Evolutionary conservation across 1,139 yeast species (phyloP).

Genomic region (Yamadazyma buinensis): DNA sequence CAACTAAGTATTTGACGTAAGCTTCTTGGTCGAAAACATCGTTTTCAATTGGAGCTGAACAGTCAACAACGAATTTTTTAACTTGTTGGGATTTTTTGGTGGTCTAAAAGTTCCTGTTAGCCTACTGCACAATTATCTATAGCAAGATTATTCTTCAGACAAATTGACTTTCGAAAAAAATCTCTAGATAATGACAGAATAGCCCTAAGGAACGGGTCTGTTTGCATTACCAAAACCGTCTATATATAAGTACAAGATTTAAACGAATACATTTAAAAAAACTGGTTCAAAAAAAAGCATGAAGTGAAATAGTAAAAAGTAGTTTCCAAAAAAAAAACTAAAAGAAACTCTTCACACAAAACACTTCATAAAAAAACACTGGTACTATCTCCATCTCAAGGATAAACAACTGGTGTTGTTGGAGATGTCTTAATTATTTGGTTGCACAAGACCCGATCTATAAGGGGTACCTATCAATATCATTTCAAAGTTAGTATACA

Average conservation of each 20-base stretch:
- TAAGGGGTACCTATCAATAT: constrained; percentile 17
- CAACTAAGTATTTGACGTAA: constrained; percentile 96
- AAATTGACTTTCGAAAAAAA: neutral
- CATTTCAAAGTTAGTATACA: constrained; percentile 35
- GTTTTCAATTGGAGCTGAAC: constrained; percentile 95
- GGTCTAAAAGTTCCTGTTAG: constrained; percentile 55
- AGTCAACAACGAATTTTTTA: constrained; percentile 94
- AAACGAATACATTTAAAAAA: too few species aligned
- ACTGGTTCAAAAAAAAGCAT: constrained; percentile 5
- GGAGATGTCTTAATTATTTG: constrained; percentile 7
- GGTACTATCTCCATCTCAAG: too few species aligned
- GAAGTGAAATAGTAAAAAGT: constrained; percentile 1
- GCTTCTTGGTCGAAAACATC: constrained; percentile 98
- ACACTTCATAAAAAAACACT: neutral
- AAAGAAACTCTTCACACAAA: neutral
- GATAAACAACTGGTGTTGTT: too few species aligned
- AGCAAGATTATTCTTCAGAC: neutral
- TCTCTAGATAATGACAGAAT: constrained; percentile 47
- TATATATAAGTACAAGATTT: constrained; percentile 2
- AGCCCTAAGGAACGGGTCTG: constrained; percentile 47
- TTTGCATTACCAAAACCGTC: constrained; percentile 10
- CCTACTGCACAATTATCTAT: constrained; percentile 48
- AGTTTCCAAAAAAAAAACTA: neutral
- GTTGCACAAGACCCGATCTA: constrained; percentile 32
- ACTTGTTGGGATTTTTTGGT: constrained; percentile 75